Evolutionary conservation across 495 filamentous ascomycete genomes (phyloP), one percentile per base, ranked within the genome.

Genomic region (Daldinia concentrica): DNA sequence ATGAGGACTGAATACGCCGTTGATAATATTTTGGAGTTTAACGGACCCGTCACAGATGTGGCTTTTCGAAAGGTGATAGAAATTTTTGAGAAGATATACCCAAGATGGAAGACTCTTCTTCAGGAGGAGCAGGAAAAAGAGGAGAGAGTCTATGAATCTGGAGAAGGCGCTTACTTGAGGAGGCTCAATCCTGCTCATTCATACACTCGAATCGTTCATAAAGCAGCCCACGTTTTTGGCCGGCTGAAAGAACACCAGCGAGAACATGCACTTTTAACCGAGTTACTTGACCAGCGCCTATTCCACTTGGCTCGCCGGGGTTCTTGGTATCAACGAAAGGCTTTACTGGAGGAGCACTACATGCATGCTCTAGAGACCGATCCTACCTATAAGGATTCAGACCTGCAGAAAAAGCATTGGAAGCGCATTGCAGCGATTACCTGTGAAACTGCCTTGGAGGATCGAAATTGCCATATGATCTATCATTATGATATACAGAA

Each of bases 401-500:
- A 84, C 9, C 71, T 76, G 19, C 90, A 90, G 71, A 94, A 90
- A 79, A 95, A 92, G 76, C 84, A 92, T 71, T 99, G 95, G 95
- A 91, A 89, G 77, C 85, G 89, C 58, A 84, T 90, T 48, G 92
- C 95, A 1, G 81, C 92, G 12, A 81, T 81, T n/a, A 98, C 95
- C 0, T 98, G 95, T 77, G 93, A 97, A 76, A 83, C 87, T 15
- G 95, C 93, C 4, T 85, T 99, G 1, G 89, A 97, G 77, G 95
- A 99, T 69, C 87, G 88, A 22, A 85, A 93, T 56, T 97, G 93
- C 71, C 95, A 98, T 74, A 72, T 97, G 17, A 96, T 96, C 45
- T 94, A 92, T 75, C 95, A 98, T 74, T 91, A 97, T 78, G 94
- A 98, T 76, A 82, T 99, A 9, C 94, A 98, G 79, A 98, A 97